A percentile compares a stretch with the other conserved stretches of the same genome.
Conservation (phyloP, 1,284 basidiomycete genomes). For the Clitocybe nebularis region DNA sequence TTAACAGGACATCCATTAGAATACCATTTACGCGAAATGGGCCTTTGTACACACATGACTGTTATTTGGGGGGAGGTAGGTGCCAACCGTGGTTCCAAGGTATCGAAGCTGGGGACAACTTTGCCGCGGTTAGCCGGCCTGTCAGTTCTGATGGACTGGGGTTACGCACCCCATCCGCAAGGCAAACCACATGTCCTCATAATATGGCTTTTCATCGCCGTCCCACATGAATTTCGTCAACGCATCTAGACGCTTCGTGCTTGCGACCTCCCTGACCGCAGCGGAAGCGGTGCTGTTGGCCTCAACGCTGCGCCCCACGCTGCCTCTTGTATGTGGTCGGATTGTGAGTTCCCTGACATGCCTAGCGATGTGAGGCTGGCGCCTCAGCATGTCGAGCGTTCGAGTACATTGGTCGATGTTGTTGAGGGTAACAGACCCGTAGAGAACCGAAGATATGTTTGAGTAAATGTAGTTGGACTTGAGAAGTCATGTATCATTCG, state of each 20-base stretch:
- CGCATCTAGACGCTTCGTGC: slow-evolving; percentile 52
- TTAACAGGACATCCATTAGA: neutral
- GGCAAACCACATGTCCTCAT: slow-evolving; percentile 73
- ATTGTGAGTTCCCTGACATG: slow-evolving; percentile 59
- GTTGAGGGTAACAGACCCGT: slow-evolving; percentile 49
- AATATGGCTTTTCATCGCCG: slow-evolving; percentile 57
- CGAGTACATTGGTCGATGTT: slow-evolving; percentile 52
- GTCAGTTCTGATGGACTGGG: no score
- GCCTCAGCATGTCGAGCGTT: slow-evolving; percentile 60
- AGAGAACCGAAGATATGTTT: slow-evolving; percentile 54
- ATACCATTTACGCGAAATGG: neutral
- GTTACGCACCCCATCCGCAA: slow-evolving; percentile 55
- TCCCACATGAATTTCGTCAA: slow-evolving; percentile 65
- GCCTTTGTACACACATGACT: slow-evolving; percentile 63
- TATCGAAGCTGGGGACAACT: slow-evolving; percentile 62
- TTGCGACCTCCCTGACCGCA: slow-evolving; percentile 41
- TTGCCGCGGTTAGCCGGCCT: no score
- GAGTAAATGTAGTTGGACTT: slow-evolving; percentile 45
- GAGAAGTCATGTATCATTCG: neutral
- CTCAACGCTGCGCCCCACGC: slow-evolving; percentile 25
- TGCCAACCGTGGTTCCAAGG: slow-evolving; percentile 57
- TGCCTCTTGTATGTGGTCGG: slow-evolving; percentile 32
- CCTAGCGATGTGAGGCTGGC: slow-evolving; percentile 51
- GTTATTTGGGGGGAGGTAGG: slow-evolving; percentile 47
- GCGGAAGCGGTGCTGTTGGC: slow-evolving; percentile 38